Conservation (phyloP, 129 eudicot genomes). For the Centrapalus pauciflorus region DNA sequence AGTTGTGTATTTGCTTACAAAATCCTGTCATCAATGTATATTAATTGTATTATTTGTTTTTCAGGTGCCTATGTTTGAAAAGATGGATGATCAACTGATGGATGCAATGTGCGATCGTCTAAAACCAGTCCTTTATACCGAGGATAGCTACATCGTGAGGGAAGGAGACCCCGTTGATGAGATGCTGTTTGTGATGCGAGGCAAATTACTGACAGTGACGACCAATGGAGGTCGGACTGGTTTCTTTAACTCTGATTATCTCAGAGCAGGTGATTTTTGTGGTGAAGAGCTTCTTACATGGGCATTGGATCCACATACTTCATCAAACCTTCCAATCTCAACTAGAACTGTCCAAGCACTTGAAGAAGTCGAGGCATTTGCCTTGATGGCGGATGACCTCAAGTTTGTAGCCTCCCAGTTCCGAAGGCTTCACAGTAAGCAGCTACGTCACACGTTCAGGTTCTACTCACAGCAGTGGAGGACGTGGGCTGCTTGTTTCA, state of each 20-base stretch:
- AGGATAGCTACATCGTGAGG: conserved; percentile 72
- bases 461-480: conserved; percentile 94
- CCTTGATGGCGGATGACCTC: conserved; percentile 73
- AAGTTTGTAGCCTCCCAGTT: conserved; percentile 92
- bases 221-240: conserved; percentile 96
- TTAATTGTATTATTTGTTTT: no score
- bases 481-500: conserved; percentile 97
- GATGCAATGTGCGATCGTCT: conserved; percentile 96
- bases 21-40: neutral
- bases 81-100: conserved; percentile 90
- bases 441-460: conserved; percentile 85
- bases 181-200: conserved; percentile 92
- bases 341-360: conserved; percentile 86
- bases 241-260: conserved; percentile 69
- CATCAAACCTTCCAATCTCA: conserved; percentile 83
- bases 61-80: conserved; percentile 95
- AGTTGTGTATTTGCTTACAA: conserved; percentile 20
- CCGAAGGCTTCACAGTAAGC: conserved; percentile 88
- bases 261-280: conserved; percentile 87
- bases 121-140: conserved; percentile 78
- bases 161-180: conserved; percentile 98
- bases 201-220: conserved; percentile 63
- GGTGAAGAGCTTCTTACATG: conserved; percentile 98
- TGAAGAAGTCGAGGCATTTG: conserved; percentile 91
- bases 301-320: conserved; percentile 89